phyloP scores from a whole-genome alignment of 2,329 filamentous ascomycete species.

The Davidsoniella australis region DNA sequence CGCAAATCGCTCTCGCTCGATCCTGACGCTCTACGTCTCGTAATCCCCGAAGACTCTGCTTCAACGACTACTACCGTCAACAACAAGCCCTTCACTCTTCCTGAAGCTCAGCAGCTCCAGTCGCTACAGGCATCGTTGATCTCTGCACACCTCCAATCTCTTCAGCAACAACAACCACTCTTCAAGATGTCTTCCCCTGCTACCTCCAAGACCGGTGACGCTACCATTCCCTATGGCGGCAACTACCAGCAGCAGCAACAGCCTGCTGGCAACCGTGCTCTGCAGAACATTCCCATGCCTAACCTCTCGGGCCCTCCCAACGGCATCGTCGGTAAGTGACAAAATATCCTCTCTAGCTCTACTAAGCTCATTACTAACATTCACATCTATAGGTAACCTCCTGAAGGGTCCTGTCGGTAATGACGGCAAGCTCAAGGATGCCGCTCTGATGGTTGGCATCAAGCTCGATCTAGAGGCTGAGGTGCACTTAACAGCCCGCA shows the following conservation, averaged over 20 bases:
- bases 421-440: constrained; percentile 38
- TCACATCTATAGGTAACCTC: constrained; percentile 26
- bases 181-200: constrained; percentile 14
- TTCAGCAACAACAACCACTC: not conserved
- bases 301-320: constrained; percentile 22
- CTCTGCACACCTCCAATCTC: constrained; percentile 8
- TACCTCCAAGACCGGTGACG: constrained; percentile 17
- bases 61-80: not conserved
- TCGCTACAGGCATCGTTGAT: constrained; percentile 7
- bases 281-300: constrained; percentile 20
- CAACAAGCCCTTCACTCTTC: not conserved
- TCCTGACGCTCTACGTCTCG: constrained; percentile 30
- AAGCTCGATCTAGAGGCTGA: constrained; percentile 47
- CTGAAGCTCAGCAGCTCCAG: constrained; percentile 6
- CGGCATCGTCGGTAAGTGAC: constrained; percentile 17
- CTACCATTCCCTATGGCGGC: constrained; percentile 14
- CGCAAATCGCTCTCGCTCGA: constrained; percentile 16
- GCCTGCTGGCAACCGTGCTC: constrained; percentile 16
- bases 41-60: constrained; percentile 3
- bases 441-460: constrained; percentile 42
- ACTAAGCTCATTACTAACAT: not conserved
- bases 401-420: constrained; percentile 40
- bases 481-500: constrained; percentile 41
- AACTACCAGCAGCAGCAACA: constrained; percentile 16
- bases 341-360: not conserved